Evolutionary conservation across 1,139 yeast genomes (phyloP), one percentile per base, ranked within the genome.

Genomic region (Tardiomyces depauwii): DNA sequence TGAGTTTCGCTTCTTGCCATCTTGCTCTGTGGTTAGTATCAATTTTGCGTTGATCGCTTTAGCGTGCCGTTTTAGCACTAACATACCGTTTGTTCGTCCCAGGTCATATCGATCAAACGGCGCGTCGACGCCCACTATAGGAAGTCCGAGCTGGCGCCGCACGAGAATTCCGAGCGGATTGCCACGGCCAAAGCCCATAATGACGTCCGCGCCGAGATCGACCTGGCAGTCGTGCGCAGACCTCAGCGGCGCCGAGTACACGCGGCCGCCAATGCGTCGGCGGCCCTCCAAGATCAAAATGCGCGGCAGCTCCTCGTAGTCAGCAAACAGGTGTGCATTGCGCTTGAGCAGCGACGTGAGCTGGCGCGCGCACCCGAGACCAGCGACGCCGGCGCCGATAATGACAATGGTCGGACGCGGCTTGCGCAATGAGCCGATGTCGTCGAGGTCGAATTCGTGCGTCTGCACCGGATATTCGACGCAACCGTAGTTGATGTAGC

Each of bases 321-420:
- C 68, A 7, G 55, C 50, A 44, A 65, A 59, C 25, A 57, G 55
- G 38, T 61, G 58, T 4, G 64, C 60, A 46, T 68, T 67, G 27
- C 66, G 57, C 39, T 59, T 53, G 42, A 67, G 55, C 18, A 69
- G 55, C 33, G 61, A 58, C 28, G 65, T 69, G 1, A 69, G 57
- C 51, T 70, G 74, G 4, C 74, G 56, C 6, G 73, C 74, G 44
- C 70, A 63, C 39, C 69, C 63, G 11, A 69, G 58, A 3, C 74
- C 74, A 6, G 74, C 64, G 19, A 70, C 58, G 2, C 74, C 74
- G 1, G 73, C 71, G 5, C 74, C 74, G 21, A 69, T 53, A 4
- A 69, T 57, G 1, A 64, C 65, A 39, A 70, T 58, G 1, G 70
- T 64, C 44, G 61, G 59, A 13, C 71, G 55, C 1, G 70, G 69